Evolutionary conservation across 78 protist genomes (phyloP), one percentile per base, ranked within the genome.

Genomic region (Dictyostelium intermedium): DNA sequence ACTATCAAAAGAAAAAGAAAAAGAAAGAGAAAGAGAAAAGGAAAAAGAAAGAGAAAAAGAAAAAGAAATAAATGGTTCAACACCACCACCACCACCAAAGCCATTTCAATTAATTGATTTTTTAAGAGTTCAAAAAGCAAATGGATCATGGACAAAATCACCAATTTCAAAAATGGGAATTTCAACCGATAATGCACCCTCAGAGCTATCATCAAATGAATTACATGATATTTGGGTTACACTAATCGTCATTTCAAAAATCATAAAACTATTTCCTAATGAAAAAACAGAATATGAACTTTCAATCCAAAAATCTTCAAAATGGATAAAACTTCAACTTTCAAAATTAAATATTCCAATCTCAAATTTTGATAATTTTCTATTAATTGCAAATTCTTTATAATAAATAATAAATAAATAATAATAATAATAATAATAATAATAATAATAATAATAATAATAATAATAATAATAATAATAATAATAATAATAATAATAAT

Each of bases 221-320:
- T 14, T 74, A 50, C 10, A 27, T 18, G 63, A 77, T 56, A 77
- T 85, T 34, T 85, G 91, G 91, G 45, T 34, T 35, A 85, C 91
- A 6, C 3, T 73, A 7, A 6, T 74, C 2, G 91, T 73, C 2
- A 73, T 73, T 34, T 82, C 91, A 3, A 72, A 70, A 37, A 41
- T 85, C 10, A 77, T 27, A 6, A 73, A 39, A 35, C 11, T 53
- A 10, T 85, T 27, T 16, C 5, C 60, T 32, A 32, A 13, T 5
- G 25, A 32, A 18, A 35, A 39, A 23, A 18, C 69, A 6, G 50
- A 70, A 74, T 85, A 82, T 81, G 66, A 47, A 32, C 23, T 85
- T 2, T 5, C 61, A 18, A 41, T 85, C 16, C 30, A 77, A 2
- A 85, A 85, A 53, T 7, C 91, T 45, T 74, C 3, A 23, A 85